Evolutionary conservation across 2,329 filamentous ascomycete genomes (phyloP).

Genomic region (Thelonectria discophora): DNA sequence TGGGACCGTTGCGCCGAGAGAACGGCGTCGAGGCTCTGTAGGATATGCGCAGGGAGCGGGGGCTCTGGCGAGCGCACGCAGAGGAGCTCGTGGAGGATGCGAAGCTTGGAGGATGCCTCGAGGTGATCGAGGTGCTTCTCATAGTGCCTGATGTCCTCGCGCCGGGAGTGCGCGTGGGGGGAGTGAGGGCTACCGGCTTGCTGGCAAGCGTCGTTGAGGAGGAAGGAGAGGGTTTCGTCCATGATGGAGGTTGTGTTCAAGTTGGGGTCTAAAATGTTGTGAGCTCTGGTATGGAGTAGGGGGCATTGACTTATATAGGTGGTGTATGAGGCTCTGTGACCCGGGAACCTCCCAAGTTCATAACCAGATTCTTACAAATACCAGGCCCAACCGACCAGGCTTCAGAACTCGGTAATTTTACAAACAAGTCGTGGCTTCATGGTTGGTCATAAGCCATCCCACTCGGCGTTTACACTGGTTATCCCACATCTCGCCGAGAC

Average conservation of each 20-base stretch:
- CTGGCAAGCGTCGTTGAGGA: conserved; percentile 23
- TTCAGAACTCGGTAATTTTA: not conserved
- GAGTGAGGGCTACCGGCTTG: not conserved
- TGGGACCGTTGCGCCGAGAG: conserved; percentile 16
- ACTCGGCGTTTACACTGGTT: not conserved
- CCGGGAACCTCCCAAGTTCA: not conserved
- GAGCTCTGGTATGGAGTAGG: not conserved
- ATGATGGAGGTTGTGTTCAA: conserved; percentile 7
- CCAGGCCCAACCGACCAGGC: not conserved
- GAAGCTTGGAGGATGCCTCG: conserved; percentile 26
- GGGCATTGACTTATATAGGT: not conserved
- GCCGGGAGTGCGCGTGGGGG: not conserved
- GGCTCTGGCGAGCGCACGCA: conserved; percentile 31
- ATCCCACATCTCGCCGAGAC: conserved; percentile 13
- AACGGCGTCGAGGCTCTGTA: conserved; percentile 27
- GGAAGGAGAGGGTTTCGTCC: conserved; percentile 6
- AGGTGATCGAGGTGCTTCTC: conserved; percentile 27
- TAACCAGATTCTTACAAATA: conserved; percentile 1
- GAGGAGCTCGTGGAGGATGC: conserved; percentile 25
- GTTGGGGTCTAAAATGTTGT: not conserved
- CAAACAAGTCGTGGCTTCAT: not conserved
- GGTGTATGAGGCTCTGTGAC: not conserved
- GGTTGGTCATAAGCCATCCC: conserved; percentile 13
- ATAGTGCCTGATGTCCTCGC: conserved; percentile 22
- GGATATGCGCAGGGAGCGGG: conserved; percentile 8